Percentiles rank a stretch among this genome's conserved stretches.
Conservation (phyloP, 1,284 basidiomycete genomes). For the Phlebopus sp. region DNA sequence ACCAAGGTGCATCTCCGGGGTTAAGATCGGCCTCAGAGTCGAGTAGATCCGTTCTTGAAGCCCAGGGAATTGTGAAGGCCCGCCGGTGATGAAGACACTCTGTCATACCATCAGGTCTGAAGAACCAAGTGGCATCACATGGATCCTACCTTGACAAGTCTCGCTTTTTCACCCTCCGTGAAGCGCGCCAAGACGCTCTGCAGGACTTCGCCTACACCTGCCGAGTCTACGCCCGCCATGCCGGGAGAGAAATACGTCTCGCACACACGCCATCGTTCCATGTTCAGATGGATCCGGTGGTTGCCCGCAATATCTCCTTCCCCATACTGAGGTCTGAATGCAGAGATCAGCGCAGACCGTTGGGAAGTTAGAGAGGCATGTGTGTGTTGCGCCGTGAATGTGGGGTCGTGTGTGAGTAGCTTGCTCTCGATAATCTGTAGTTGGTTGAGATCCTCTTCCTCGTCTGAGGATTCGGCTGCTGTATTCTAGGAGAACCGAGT, state of each 20-base stretch:
- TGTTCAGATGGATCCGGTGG: conserved; percentile 85
- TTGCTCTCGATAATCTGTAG: conserved; percentile 79
- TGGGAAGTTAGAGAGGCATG: conserved; percentile 75
- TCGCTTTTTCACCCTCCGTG: conserved; percentile 58
- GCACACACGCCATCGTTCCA: conserved; percentile 91
- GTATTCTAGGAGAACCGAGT: conserved; percentile 52
- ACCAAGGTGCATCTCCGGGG: conserved; percentile 70
- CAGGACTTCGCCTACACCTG: conserved; percentile 88
- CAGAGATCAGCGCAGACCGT: conserved; percentile 80
- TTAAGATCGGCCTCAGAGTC: conserved; percentile 76
- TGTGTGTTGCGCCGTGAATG: conserved; percentile 80
- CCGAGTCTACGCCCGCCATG: conserved; percentile 94
- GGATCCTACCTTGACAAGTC: conserved; percentile 52
- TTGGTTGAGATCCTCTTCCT: conserved; percentile 85
- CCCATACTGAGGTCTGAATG: conserved; percentile 75
- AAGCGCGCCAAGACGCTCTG: conserved; percentile 87
- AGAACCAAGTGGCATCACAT: neutral
- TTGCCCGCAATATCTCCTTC: conserved; percentile 70
- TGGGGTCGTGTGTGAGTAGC: conserved; percentile 80
- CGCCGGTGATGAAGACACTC: conserved; percentile 92
- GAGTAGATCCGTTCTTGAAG: conserved; percentile 68
- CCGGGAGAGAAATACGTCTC: conserved; percentile 92
- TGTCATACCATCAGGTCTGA: conserved; percentile 28
- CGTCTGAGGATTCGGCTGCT: conserved; percentile 88
- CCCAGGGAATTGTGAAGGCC: conserved; percentile 74